phyloP scores from a whole-genome alignment of 768 basidiomycete species.

The Naematelia encephala region DNA sequence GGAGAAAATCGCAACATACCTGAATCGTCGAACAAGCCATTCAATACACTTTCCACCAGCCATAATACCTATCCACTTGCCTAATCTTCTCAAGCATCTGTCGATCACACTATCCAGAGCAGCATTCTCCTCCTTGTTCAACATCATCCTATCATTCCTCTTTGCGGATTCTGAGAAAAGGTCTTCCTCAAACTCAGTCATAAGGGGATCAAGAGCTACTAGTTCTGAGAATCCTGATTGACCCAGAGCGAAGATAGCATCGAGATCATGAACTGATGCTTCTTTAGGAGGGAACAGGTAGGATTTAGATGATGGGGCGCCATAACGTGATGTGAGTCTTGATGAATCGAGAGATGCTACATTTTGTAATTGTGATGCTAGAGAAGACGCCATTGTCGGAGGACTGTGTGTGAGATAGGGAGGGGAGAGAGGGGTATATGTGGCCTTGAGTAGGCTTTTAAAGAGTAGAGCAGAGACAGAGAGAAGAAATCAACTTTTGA shows the following conservation, averaged over 20 bases:
- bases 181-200: constrained; percentile 63
- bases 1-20: constrained; percentile 55
- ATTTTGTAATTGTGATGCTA: constrained; percentile 76
- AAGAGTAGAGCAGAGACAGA: constrained; percentile 3
- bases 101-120: constrained; percentile 64
- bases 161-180: constrained; percentile 80
- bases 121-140: constrained; percentile 61
- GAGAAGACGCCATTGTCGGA: constrained; percentile 54
- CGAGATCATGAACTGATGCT: constrained; percentile 80
- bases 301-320: constrained; percentile 62
- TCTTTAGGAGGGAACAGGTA: constrained; percentile 83
- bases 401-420: neutral
- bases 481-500: constrained; percentile 9
- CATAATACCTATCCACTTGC: constrained; percentile 74
- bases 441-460: no score
- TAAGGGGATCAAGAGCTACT: constrained; percentile 59
- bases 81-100: constrained; percentile 66
- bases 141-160: constrained; percentile 71
- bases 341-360: constrained; percentile 73
- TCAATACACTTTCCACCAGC: constrained; percentile 82
- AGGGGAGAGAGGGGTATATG: no score
- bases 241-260: constrained; percentile 76
- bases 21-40: constrained; percentile 90
- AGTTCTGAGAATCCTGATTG: constrained; percentile 75
- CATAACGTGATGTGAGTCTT: constrained; percentile 61